These are phyloP conservation scores for Sporothrix variecibatus DNA, from an alignment of 2,329 filamentous ascomycete species.

Conservation along the genomic window DNA sequence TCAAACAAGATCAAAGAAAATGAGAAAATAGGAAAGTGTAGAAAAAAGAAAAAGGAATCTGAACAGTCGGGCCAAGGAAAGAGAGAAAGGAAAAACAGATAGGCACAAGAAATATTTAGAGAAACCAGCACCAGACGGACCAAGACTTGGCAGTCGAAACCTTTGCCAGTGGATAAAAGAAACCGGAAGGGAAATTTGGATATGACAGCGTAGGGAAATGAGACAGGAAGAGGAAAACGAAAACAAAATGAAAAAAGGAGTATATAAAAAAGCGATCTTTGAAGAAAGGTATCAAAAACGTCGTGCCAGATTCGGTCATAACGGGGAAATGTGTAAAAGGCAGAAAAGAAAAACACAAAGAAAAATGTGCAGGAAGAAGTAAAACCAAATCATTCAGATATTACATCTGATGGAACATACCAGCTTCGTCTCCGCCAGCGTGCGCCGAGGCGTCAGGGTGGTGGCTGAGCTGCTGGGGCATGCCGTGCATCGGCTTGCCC, in stretches of 20 bases:
- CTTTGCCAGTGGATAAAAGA: slow-evolving; percentile 27
- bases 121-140: slow-evolving; percentile 30
- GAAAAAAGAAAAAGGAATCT: slow-evolving; percentile 13
- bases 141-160: slow-evolving; percentile 31
- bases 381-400: slow-evolving; percentile 36
- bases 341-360: slow-evolving; percentile 19
- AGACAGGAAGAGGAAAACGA: slow-evolving; percentile 24
- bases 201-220: neutral
- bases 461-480: slow-evolving; percentile 74
- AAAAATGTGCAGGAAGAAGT: neutral
- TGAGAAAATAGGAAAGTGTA: neutral
- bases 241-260: slow-evolving; percentile 30
- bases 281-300: slow-evolving; percentile 37
- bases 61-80: neutral
- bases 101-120: slow-evolving; percentile 20
- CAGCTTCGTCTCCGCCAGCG: slow-evolving; percentile 79
- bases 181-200: slow-evolving; percentile 17
- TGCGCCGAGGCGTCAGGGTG: slow-evolving; percentile 67
- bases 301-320: slow-evolving; percentile 29
- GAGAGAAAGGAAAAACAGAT: neutral
- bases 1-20: slow-evolving; percentile 23
- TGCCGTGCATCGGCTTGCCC: slow-evolving; percentile 66
- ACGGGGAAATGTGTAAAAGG: slow-evolving; percentile 33
- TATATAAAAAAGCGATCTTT: slow-evolving; percentile 28
- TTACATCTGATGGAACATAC: slow-evolving; percentile 97